Conservation (phyloP, 345 rosid species). For the Schrenkiella parvula region DNA sequence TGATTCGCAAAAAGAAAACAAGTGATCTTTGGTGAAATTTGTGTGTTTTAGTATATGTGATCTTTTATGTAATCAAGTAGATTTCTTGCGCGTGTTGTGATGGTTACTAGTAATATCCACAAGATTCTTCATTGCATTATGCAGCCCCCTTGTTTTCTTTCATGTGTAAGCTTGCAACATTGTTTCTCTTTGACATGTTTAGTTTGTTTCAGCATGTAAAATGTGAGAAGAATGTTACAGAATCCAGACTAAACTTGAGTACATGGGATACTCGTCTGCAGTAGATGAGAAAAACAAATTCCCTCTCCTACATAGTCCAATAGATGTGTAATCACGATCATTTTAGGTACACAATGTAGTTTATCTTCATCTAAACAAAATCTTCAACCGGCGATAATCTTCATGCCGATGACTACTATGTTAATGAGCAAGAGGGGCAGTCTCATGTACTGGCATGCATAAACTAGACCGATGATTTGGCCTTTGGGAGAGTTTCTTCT, state of each 20-base stretch:
- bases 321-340: not conserved
- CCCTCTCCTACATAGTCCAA: not conserved
- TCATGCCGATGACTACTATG: constrained; percentile 12
- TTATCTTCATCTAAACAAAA: not conserved
- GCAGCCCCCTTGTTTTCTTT: not conserved
- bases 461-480: constrained; percentile 29
- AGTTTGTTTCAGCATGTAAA: not conserved
- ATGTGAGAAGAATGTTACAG: not conserved
- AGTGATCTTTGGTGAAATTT: constrained; percentile 31
- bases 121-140: constrained; percentile 1
- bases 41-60: constrained; percentile 44
- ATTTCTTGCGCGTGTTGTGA: not conserved
- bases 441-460: constrained; percentile 40
- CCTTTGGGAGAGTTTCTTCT: constrained; percentile 34
- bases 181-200: not conserved
- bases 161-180: constrained; percentile 3
- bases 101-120: constrained; percentile 11
- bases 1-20: constrained; percentile 38
- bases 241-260: not conserved
- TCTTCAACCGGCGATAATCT: constrained; percentile 18
- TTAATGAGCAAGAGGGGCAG: constrained; percentile 33
- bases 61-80: constrained; percentile 25
- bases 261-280: not conserved
- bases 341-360: not conserved
- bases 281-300: not conserved